Evolutionary conservation across 1,284 basidiomycete genomes (phyloP).

Genomic region (Apiotrichum siamense): DNA sequence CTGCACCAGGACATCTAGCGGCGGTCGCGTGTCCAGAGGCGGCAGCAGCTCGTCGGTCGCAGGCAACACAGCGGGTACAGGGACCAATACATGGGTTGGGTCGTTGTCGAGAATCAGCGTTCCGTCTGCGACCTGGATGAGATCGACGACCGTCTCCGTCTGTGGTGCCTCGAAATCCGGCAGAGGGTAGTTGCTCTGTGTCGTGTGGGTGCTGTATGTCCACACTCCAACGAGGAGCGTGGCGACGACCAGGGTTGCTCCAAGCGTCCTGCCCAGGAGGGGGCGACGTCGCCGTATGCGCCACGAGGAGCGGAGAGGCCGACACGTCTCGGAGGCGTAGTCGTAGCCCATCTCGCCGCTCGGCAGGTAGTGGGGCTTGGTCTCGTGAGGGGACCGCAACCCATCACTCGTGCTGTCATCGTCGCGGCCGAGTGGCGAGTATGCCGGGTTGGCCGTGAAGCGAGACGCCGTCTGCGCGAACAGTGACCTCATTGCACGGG

Average conservation of each 20-base stretch:
- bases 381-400: too few species aligned
- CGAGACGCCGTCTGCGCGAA: too few species aligned
- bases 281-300: neutral
- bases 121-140: neutral
- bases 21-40: constrained; percentile 13
- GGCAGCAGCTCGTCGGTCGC: constrained; percentile 8
- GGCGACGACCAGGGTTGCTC: neutral
- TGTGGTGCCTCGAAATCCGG: neutral
- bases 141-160: neutral
- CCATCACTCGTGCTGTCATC: neutral
- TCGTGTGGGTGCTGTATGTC: neutral
- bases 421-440: neutral
- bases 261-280: neutral
- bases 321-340: neutral
- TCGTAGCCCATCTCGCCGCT: too few species aligned
- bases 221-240: neutral
- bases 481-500: too few species aligned
- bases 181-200: neutral
- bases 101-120: constrained; percentile 6
- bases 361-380: too few species aligned
- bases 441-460: too few species aligned
- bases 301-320: neutral
- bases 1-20: constrained; percentile 11
- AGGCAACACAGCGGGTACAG: neutral
- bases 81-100: constrained; percentile 19